phyloP scores from a whole-genome alignment of 78 protist species.

The Dictyostelium capitatum region DNA sequence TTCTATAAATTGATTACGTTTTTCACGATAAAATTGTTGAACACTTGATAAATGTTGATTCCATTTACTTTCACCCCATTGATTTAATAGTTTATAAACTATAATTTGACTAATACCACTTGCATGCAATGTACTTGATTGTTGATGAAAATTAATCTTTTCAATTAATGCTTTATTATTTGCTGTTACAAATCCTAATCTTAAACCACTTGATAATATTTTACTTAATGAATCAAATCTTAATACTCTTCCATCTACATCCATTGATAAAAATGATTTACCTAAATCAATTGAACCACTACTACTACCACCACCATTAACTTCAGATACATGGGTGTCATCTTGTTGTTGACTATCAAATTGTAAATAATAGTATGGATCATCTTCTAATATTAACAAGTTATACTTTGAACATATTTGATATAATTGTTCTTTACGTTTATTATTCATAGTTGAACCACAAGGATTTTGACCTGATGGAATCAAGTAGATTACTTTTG shows the following conservation, averaged over 20 bases:
- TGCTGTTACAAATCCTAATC: constrained; percentile 91
- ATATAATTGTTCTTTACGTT: constrained; percentile 77
- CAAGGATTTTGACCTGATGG: constrained; percentile 93
- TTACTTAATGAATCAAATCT: constrained; percentile 93
- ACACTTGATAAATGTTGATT: constrained; percentile 42
- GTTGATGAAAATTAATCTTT: constrained; percentile 74
- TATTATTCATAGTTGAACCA: constrained; percentile 88
- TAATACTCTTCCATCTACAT: constrained; percentile 91
- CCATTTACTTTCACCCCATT: constrained; percentile 81
- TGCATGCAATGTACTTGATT: constrained; percentile 78
- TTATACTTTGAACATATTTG: constrained; percentile 72
- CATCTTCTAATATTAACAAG: constrained; percentile 95
- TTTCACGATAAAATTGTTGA: constrained; percentile 52
- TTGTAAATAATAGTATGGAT: constrained; percentile 94
- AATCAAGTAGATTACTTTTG: constrained; percentile 86
- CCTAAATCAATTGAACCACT: background rate
- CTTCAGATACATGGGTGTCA: background rate
- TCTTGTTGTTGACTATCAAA: background rate
- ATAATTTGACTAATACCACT: constrained; percentile 71
- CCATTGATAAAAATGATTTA: constrained; percentile 83
- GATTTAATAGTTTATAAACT: background rate
- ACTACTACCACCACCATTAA: background rate
- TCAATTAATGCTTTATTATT: constrained; percentile 69
- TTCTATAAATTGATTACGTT: constrained; percentile 38
- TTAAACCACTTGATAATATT: constrained; percentile 90